phyloP scores from a whole-genome alignment of 2,329 filamentous ascomycete species.

The Cladosporium sp. region DNA sequence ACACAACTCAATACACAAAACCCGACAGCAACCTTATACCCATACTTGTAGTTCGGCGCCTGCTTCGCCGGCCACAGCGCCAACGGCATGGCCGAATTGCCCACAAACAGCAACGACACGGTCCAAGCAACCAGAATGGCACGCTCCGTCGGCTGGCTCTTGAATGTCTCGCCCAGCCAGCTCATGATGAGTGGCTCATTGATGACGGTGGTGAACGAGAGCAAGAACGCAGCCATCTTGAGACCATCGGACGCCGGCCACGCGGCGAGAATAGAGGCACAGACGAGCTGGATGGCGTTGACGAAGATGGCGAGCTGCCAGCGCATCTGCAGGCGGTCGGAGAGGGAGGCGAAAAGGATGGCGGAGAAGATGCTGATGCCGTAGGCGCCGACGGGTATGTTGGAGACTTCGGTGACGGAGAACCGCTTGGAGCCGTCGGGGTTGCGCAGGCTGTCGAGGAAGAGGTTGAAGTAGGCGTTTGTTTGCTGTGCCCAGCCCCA shows the following conservation, averaged over 20 bases:
- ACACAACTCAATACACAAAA: constrained; percentile 7
- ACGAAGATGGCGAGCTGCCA: constrained; percentile 12
- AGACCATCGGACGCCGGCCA: not conserved
- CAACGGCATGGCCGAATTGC: constrained; percentile 7
- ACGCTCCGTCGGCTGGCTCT: constrained; percentile 3
- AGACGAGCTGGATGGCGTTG: constrained; percentile 2
- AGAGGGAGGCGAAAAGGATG: constrained; percentile 3
- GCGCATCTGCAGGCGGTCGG: constrained; percentile 8
- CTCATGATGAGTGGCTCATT: constrained; percentile 9
- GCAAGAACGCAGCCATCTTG: not conserved
- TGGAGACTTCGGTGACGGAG: not conserved
- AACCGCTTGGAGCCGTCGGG: constrained; percentile 5
- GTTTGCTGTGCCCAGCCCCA: constrained; percentile 8
- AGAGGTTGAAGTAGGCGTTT: constrained; percentile 11
- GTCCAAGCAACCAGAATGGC: constrained; percentile 6
- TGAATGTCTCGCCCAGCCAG: constrained; percentile 8
- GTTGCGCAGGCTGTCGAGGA: constrained; percentile 7
- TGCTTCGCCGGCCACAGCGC: constrained; percentile 5
- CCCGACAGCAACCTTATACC: constrained; percentile 2
- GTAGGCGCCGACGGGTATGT: constrained; percentile 6
- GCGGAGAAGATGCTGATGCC: constrained; percentile 2
- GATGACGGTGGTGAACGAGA: constrained; percentile 1
- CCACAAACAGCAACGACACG: constrained; percentile 4
- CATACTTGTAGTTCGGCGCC: constrained; percentile 7
- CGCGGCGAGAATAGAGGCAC: not conserved